These are phyloP conservation scores for Salvia rosmarinus DNA, from an alignment of 257 asterid genomes.

Conservation along the genomic window DNA sequence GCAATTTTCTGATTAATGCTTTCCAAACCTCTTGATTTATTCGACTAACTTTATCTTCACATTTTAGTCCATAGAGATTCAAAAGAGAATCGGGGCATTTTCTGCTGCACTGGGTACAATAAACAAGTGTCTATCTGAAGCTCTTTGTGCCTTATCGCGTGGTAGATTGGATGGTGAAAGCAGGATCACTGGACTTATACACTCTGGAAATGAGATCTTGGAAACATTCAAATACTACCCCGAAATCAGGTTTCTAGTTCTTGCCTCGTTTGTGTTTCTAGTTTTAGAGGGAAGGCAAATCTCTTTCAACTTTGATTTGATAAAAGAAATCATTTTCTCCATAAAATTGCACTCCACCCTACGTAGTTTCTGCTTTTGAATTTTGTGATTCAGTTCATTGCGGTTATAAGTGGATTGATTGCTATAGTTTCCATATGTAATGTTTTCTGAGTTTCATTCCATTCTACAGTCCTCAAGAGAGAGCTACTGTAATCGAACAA, in stretches of 20 bases:
- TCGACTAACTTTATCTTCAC: slow-evolving; percentile 28
- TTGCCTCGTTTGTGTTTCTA: slow-evolving; percentile 26
- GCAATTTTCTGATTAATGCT: slow-evolving; percentile 25
- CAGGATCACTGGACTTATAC: slow-evolving; percentile 75
- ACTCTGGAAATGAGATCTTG: slow-evolving; percentile 86
- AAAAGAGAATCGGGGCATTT: slow-evolving; percentile 92
- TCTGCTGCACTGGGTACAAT: slow-evolving; percentile 83
- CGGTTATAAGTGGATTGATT: too few species aligned
- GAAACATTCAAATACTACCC: slow-evolving; percentile 81
- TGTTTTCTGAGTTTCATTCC: slow-evolving; percentile 3
- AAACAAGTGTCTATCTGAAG: slow-evolving; percentile 91
- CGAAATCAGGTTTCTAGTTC: slow-evolving; percentile 68
- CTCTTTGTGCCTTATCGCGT: slow-evolving; percentile 81
- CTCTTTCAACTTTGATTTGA: too few species aligned
- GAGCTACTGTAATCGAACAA: slow-evolving; percentile 77
- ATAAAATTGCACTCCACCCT: not conserved
- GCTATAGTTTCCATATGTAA: not conserved
- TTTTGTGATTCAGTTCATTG: not conserved
- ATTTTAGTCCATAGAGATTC: slow-evolving; percentile 79
- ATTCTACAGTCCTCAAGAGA: slow-evolving; percentile 79
- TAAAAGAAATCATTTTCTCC: not conserved
- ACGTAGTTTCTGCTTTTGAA: not conserved
- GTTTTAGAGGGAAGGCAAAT: too few species aligned
- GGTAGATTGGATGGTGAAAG: slow-evolving; percentile 96
- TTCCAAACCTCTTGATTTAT: slow-evolving; percentile 10